Evolutionary conservation across 257 asterid genomes (phyloP), one percentile per base, ranked within the genome.

Genomic region (Solanum rostratum): DNA sequence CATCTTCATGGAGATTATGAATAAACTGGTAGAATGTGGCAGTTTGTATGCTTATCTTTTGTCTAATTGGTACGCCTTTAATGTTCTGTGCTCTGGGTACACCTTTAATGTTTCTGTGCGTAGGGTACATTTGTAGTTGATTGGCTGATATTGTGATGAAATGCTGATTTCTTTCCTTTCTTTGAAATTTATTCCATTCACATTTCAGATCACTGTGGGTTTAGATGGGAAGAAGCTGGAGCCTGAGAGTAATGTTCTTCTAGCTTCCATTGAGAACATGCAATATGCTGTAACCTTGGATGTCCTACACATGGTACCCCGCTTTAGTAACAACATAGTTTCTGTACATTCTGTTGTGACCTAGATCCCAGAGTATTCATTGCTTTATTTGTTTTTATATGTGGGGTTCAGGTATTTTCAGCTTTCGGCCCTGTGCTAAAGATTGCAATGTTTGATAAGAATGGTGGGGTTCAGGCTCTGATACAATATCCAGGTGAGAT

Each of bases 211-310:
- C 83, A 94, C 83, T 81, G 74, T 93, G 81, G 99, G 98, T 84
- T 88, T 89, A 85, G 98, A 96, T 92, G 98, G 98, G 83, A 93
- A 90, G 89, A 93, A 93, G 84, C 55, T 93, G 88, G 99, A 96
- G 87, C 94, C 98, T 19, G 98, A 95, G 89, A 96, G 99, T 88
- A 96, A 96, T 89, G 99, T 96, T 83, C 94, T 96, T 81, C 98
- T 96, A 84, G 99, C 99, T 80, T 94, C 99, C 14, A 93, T 96
- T 19, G 99, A 96, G 88, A 96, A 96, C 92, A 96, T 96, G 99
- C 99, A 96, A 85, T 96, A 96, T 90, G 92, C 96, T 30, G 98
- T 96, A 68, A 96, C 99, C 84, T 89, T 96, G 93, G 99, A 96
- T 84, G 95, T 95, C 62, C 79, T 96, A 60, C 95, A 95, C 84